Conservation (phyloP, 768 basidiomycete genomes). For the Tremella fuciformis region DNA sequence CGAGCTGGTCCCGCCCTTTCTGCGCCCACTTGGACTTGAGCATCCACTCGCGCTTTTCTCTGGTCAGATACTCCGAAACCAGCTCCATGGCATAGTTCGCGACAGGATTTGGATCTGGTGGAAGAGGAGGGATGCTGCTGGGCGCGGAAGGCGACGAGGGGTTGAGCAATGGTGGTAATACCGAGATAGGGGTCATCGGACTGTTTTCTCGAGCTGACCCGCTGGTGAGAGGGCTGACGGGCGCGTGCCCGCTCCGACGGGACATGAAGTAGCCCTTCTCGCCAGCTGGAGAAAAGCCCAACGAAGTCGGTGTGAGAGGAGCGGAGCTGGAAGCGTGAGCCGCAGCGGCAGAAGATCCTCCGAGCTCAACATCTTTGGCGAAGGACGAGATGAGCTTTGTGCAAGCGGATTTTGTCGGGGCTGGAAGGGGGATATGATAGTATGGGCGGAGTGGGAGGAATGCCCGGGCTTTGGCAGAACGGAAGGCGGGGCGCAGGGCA, state of each 20-base stretch:
- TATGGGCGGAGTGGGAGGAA: conserved; percentile 28
- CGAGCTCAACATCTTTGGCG: conserved; percentile 29
- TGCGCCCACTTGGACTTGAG: conserved; percentile 45
- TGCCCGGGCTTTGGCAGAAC: conserved; percentile 44
- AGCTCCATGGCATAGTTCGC: conserved; percentile 45
- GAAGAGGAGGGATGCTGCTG: neutral
- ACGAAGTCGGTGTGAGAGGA: conserved; percentile 6
- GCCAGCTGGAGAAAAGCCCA: conserved; percentile 13
- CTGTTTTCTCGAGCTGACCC: conserved; percentile 2
- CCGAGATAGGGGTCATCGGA: conserved; percentile 20
- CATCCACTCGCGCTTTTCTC: conserved; percentile 51
- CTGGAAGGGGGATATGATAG: conserved; percentile 41
- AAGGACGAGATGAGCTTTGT: conserved; percentile 36
- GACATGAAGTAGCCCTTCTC: conserved; percentile 25
- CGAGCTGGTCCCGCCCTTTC: conserved; percentile 42
- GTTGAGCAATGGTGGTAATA: conserved; percentile 14
- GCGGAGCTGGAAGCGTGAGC: neutral
- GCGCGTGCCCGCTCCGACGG: conserved; percentile 6
- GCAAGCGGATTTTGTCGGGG: conserved; percentile 43
- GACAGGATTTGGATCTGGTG: conserved; percentile 22
- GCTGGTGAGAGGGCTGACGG: conserved; percentile 14
- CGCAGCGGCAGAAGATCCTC: conserved; percentile 12
- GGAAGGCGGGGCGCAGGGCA: conserved; percentile 43
- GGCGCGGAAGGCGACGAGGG: conserved; percentile 4
- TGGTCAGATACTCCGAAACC: conserved; percentile 42